Conservation (phyloP, 2,329 filamentous ascomycete genomes). For the Drechslerella coelobrocha region DNA sequence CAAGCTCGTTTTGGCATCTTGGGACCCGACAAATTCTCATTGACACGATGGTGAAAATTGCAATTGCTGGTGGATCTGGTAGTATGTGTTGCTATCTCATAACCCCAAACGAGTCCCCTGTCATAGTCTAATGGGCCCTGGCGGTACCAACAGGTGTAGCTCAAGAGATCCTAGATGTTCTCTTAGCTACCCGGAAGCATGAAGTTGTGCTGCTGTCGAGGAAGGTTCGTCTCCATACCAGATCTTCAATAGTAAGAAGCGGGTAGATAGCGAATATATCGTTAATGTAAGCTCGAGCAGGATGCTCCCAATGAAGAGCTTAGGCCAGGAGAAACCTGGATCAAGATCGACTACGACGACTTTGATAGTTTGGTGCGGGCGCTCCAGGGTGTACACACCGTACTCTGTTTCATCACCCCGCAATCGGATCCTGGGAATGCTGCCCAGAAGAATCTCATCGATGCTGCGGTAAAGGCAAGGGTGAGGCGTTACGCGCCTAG, state of each 20-base stretch:
- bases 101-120: not conserved
- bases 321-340: slow-evolving; percentile 58
- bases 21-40: slow-evolving; percentile 3
- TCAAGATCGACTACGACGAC: slow-evolving; percentile 61
- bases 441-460: slow-evolving; percentile 57
- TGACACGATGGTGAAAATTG: slow-evolving; percentile 60
- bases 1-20: not conserved
- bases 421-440: slow-evolving; percentile 10
- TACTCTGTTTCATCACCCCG: slow-evolving; percentile 63
- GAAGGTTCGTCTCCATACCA: slow-evolving; percentile 56
- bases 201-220: slow-evolving; percentile 64
- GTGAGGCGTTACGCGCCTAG: slow-evolving; percentile 60
- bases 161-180: slow-evolving; percentile 63
- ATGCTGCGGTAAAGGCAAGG: slow-evolving; percentile 58
- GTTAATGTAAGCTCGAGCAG: slow-evolving; percentile 51
- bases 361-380: slow-evolving; percentile 57
- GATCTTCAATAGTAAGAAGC: slow-evolving; percentile 22
- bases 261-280: too few species aligned
- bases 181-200: slow-evolving; percentile 63
- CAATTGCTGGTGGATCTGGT: slow-evolving; percentile 61
- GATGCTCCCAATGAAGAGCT: slow-evolving; percentile 49
- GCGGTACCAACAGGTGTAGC: slow-evolving; percentile 61
- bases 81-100: slow-evolving; percentile 55
- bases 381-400: slow-evolving; percentile 63
- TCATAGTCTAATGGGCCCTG: too few species aligned